Percentiles rank a stretch among this genome's conserved stretches.
Evolutionary conservation across 139 green algal genomes (phyloP).

Genomic region (Mychonastes homosphaera): DNA sequence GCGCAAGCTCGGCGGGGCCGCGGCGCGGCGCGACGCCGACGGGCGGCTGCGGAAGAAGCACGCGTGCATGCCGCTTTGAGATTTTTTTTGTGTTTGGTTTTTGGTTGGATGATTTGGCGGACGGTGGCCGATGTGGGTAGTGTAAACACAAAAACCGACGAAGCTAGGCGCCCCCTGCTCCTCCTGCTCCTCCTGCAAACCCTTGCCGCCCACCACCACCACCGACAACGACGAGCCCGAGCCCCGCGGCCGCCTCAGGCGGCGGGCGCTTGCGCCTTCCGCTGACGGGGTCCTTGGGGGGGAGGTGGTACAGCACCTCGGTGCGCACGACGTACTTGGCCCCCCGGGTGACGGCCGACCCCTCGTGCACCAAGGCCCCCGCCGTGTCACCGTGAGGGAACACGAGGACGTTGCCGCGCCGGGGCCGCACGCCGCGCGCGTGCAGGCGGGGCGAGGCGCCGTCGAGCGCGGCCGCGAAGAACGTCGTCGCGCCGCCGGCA

Average conservation of each 20-base stretch:
- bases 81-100: too few relatives aligned
- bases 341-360: conserved; percentile 11
- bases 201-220: too few relatives aligned
- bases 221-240: too few relatives aligned
- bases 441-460: conserved; percentile 23
- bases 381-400: conserved; percentile 47
- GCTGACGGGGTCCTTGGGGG: too few relatives aligned
- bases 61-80: conserved; percentile 32
- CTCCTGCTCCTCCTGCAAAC: too few relatives aligned
- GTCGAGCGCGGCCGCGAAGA: conserved; percentile 24
- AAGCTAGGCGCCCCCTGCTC: too few relatives aligned
- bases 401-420: conserved; percentile 31
- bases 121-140: too few relatives aligned
- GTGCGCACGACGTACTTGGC: conserved; percentile 27
- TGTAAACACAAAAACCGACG: too few relatives aligned
- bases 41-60: conserved; percentile 36
- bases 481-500: conserved; percentile 40
- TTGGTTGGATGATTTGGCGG: too few relatives aligned
- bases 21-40: too few relatives aligned
- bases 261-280: too few relatives aligned
- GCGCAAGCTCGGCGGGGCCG: conserved; percentile 33
- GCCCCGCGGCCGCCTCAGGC: too few relatives aligned
- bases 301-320: conserved; percentile 29
- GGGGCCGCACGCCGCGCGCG: conserved; percentile 27
- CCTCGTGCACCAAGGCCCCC: conserved; percentile 29